A percentile compares a stretch with the other conserved stretches of the same genome.
These are phyloP conservation scores for Centella asiatica DNA, from an alignment of 129 eudicot genomes.

Conservation along the genomic window DNA sequence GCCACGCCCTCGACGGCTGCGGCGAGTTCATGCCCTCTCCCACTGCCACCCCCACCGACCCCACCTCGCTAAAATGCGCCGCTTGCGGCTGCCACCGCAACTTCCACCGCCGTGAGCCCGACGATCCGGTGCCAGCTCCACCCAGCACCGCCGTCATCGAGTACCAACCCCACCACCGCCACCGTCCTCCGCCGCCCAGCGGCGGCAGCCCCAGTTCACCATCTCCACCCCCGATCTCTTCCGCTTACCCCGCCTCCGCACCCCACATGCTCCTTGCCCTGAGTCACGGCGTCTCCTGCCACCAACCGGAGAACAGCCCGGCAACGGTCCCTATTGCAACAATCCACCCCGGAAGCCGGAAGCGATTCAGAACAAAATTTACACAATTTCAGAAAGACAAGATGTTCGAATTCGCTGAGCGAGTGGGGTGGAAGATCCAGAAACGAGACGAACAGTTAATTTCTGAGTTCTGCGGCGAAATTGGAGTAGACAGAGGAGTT, in stretches of 20 bases:
- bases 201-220: slow-evolving; percentile 15
- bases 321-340: neutral
- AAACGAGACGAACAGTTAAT: slow-evolving; percentile 21
- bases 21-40: slow-evolving; percentile 49
- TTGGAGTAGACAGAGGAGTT: slow-evolving; percentile 28
- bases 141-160: slow-evolving; percentile 14
- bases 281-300: slow-evolving; percentile 13
- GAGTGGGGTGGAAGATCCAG: slow-evolving; percentile 36
- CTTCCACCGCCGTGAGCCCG: slow-evolving; percentile 50
- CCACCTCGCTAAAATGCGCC: slow-evolving; percentile 45
- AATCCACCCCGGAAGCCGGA: slow-evolving; percentile 14
- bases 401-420: slow-evolving; percentile 24
- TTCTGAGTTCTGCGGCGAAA: slow-evolving; percentile 19
- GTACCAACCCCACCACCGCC: slow-evolving; percentile 31
- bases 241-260: slow-evolving; percentile 27
- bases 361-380: slow-evolving; percentile 28
- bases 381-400: slow-evolving; percentile 28
- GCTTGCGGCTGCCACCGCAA: slow-evolving; percentile 52
- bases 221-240: slow-evolving; percentile 35
- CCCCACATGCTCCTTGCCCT: slow-evolving; percentile 35
- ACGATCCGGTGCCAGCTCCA: slow-evolving; percentile 5
- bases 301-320: neutral
- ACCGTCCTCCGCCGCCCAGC: slow-evolving; percentile 24
- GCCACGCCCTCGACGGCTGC: slow-evolving; percentile 54
- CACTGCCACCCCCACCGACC: slow-evolving; percentile 14